Evolutionary conservation across 441 rosid species (phyloP), one percentile per base, ranked within the genome.

Genomic region (Lepidium campestre): DNA sequence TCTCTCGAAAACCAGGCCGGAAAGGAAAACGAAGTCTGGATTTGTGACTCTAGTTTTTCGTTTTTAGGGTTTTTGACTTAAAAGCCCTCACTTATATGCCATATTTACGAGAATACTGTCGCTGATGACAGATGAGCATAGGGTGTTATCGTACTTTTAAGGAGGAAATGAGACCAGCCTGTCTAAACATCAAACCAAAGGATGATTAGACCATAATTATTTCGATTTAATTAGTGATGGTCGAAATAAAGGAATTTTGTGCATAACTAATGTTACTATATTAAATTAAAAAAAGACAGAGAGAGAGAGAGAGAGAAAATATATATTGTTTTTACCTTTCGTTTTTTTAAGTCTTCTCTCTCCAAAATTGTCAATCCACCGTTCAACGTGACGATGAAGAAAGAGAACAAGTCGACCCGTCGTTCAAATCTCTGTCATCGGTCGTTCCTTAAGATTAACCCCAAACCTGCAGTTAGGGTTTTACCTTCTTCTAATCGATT

Each of bases 301-400:
- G n/a, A n/a, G n/a, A n/a, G n/a, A n/a, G n/a, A n/a, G n/a, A n/a
- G n/a, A n/a, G n/a, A n/a, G n/a, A n/a, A n/a, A n/a, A n/a, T n/a
- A n/a, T n/a, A n/a, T n/a, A n/a, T n/a, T n/a, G n/a, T n/a, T n/a
- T n/a, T n/a, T n/a, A n/a, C n/a, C n/a, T n/a, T n/a, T n/a, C n/a
- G n/a, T n/a, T n/a, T n/a, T n/a, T n/a, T n/a, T n/a, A n/a, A n/a
- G n/a, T n/a, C 76, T 64, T 19, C 59, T 69, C 54, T 61, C 64
- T 10, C 62, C 45, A 36, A 52, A 15, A 9, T 55, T 62, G 63
- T 55, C 66, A 68, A 74, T 23, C 78, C 54, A 74, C 71, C 78
- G 52, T 74, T 74, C 78, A 62, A 74, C 66, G 70, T 74, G 74
- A 74, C 50, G 57, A 74, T 74, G 78, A 68, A 62, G 78, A 74